Conservation (phyloP, 345 rosid species). For the Mercurialis annua region DNA sequence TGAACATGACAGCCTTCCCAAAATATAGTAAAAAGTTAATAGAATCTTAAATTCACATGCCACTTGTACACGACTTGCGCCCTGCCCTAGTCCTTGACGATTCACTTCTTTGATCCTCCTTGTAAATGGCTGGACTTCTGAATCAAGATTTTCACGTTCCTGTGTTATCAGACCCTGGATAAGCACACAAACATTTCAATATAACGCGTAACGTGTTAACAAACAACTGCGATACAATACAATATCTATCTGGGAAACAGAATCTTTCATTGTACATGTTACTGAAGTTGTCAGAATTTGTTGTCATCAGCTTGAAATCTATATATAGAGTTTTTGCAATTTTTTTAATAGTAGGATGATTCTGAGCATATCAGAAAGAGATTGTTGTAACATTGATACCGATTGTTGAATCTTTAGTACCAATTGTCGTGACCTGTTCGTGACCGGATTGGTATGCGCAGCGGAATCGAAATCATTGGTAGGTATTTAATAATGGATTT, state of each 20-base stretch:
- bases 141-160: conserved; percentile 69
- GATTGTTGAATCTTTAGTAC: too few species aligned
- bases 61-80: conserved; percentile 87
- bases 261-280: not conserved
- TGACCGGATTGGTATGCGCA: too few species aligned
- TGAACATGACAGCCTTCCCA: too few species aligned
- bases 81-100: conserved; percentile 90
- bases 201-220: too few species aligned
- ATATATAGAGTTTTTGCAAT: not conserved
- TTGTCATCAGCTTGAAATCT: not conserved
- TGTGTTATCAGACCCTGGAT: conserved; percentile 87
- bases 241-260: conserved; percentile 2
- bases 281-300: not conserved
- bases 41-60: conserved; percentile 34
- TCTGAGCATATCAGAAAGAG: not conserved
- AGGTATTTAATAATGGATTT: too few species aligned
- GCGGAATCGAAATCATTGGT: too few species aligned
- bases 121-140: conserved; percentile 81
- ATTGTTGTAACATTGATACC: too few species aligned
- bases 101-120: conserved; percentile 66
- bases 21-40: not conserved
- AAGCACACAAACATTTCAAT: conserved; percentile 19
- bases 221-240: not conserved
- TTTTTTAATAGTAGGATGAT: not conserved
- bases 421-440: too few species aligned